A percentile compares a stretch with the other conserved stretches of the same genome.
Conservation (phyloP, 73 alveolate genomes). For the Tetrahymena elliotti region DNA sequence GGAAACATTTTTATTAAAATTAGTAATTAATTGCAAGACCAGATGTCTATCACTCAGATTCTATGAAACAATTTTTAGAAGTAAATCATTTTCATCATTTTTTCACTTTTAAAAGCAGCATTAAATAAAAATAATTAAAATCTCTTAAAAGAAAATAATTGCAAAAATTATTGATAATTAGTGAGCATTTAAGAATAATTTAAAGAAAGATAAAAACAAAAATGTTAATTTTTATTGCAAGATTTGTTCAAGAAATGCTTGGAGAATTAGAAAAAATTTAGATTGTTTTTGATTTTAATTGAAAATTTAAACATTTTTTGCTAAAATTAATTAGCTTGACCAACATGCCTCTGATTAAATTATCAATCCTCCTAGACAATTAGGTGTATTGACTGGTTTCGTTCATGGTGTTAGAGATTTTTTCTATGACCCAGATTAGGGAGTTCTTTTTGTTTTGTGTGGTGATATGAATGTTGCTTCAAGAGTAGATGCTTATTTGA, state of each 20-base stretch:
- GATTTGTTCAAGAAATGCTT: not conserved
- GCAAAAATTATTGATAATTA: no score
- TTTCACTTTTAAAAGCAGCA: not conserved
- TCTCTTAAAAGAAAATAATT: no score
- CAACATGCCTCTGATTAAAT: conserved; percentile 42
- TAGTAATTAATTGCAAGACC: conserved; percentile 31
- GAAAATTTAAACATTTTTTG: not conserved
- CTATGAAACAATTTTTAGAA: conserved; percentile 26
- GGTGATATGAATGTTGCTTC: conserved; percentile 43
- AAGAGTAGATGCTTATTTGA: conserved; percentile 40
- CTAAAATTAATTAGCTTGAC: not conserved
- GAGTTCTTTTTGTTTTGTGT: conserved; percentile 26
- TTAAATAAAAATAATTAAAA: no score
- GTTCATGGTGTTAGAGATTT: conserved; percentile 44
- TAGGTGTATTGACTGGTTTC: conserved; percentile 41
- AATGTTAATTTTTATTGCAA: no score
- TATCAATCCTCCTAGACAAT: conserved; percentile 36
- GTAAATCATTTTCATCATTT: not conserved
- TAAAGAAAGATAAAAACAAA: no score
- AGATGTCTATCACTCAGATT: conserved; percentile 35
- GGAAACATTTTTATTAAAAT: not conserved
- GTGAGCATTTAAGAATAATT: no score
- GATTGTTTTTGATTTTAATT: no score
- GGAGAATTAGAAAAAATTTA: no score
- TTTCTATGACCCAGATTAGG: conserved; percentile 3